Percentiles rank a stretch among this genome's conserved stretches.
Evolutionary conservation across 345 rosid species (phyloP).

Genomic region (Mallotus nudiflorus): DNA sequence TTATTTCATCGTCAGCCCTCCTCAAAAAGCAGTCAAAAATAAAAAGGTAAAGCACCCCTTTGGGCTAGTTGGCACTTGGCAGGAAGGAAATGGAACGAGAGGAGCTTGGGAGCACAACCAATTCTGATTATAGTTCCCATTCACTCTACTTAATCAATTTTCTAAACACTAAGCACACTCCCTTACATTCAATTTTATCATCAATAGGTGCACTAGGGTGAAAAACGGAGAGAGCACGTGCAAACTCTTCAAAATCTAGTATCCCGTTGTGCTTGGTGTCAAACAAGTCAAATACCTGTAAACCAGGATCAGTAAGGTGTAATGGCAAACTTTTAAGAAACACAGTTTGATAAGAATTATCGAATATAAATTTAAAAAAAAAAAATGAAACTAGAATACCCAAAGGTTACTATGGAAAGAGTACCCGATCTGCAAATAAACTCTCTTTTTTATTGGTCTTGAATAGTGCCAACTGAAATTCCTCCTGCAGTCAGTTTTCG

Average conservation of each 20-base stretch:
- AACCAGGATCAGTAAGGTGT: neutral
- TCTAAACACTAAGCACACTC: neutral
- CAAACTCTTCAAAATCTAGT: slow-evolving; percentile 33
- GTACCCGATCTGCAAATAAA: slow-evolving; percentile 33
- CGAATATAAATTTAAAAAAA: no score
- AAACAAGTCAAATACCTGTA: slow-evolving; percentile 35
- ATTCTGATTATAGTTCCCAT: neutral
- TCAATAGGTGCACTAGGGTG: slow-evolving; percentile 34
- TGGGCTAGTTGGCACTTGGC: no score
- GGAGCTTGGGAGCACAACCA: neutral
- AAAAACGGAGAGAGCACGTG: slow-evolving; percentile 31
- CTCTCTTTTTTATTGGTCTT: slow-evolving; percentile 33
- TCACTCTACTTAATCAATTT: neutral
- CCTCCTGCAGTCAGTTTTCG: slow-evolving; percentile 19
- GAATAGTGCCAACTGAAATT: slow-evolving; percentile 31
- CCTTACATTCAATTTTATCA: slow-evolving; percentile 33
- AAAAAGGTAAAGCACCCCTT: no score
- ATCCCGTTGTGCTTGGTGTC: slow-evolving; percentile 33
- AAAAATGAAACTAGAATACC: no score
- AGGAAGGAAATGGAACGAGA: no score
- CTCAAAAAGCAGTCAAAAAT: no score
- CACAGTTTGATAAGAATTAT: no score
- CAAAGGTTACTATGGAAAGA: neutral
- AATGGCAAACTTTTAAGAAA: neutral
- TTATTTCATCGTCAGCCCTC: no score